Conservation (phyloP, 495 filamentous ascomycete genomes). For the Usnea hakonensis region DNA sequence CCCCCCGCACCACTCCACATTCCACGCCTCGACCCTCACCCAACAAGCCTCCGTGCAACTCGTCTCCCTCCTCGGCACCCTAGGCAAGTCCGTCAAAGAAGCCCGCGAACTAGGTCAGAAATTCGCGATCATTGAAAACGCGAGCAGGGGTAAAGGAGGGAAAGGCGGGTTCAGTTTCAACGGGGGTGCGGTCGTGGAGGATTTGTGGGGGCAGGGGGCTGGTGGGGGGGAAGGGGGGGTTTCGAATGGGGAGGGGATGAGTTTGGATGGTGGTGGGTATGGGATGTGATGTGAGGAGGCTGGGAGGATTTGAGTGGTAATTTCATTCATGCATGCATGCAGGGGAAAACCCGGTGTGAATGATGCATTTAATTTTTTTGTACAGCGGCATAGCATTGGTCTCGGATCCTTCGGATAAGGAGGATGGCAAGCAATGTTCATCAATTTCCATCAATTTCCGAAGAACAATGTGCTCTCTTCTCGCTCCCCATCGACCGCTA, state of each 20-base stretch:
- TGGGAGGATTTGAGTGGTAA: neutral
- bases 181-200: neutral
- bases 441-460: neutral
- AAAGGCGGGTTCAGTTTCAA: neutral
- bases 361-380: neutral
- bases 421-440: neutral
- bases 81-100: conserved; percentile 59
- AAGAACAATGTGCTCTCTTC: neutral
- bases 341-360: neutral
- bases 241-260: neutral
- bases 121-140: conserved; percentile 53
- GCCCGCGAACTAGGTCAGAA: conserved; percentile 66
- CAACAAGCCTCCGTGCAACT: conserved; percentile 75
- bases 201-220: neutral
- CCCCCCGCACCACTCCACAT: conserved; percentile 39
- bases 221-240: neutral
- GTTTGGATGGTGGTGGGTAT: neutral
- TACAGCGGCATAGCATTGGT: neutral
- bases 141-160: conserved; percentile 26
- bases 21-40: conserved; percentile 50
- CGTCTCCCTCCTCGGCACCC: conserved; percentile 57
- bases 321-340: neutral
- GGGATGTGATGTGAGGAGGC: neutral
- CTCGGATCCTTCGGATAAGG: neutral
- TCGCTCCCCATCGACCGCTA: neutral